These are phyloP conservation scores for Penicillium hordei DNA, from an alignment of 2,329 filamentous ascomycete genomes.

Conservation along the genomic window DNA sequence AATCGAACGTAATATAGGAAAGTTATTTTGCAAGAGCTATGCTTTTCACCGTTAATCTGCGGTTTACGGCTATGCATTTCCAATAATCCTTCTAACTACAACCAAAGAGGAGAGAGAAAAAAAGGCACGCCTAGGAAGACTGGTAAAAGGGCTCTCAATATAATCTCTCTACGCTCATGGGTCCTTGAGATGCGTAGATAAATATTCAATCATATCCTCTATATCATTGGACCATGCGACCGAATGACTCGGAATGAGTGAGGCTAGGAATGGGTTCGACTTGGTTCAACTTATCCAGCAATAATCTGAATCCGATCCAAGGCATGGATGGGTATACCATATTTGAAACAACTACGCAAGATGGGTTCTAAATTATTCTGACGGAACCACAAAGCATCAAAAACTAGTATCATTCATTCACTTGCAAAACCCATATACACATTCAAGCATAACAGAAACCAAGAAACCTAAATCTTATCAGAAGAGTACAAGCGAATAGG, in stretches of 20 bases:
- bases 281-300: not conserved
- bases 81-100: too few relatives aligned
- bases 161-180: too few relatives aligned
- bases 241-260: not conserved
- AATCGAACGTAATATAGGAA: too few relatives aligned
- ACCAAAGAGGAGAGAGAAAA: too few relatives aligned
- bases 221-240: not conserved
- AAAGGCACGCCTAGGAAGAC: too few relatives aligned
- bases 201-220: not conserved
- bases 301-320: not conserved
- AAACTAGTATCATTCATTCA: not conserved
- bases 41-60: too few relatives aligned
- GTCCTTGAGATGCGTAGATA: too few relatives aligned
- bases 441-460: not conserved
- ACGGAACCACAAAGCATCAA: not conserved
- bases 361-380: not conserved
- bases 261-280: not conserved
- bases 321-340: not conserved
- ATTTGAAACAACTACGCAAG: not conserved
- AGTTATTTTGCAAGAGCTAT: too few relatives aligned
- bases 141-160: too few relatives aligned
- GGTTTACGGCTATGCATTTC: too few relatives aligned
- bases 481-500: constrained; percentile 28
- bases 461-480: not conserved
- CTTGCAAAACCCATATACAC: not conserved